A percentile compares a stretch with the other conserved stretches of the same genome.
Conservation (phyloP, 1,139 yeast genomes). For the Taphrina populina region DNA sequence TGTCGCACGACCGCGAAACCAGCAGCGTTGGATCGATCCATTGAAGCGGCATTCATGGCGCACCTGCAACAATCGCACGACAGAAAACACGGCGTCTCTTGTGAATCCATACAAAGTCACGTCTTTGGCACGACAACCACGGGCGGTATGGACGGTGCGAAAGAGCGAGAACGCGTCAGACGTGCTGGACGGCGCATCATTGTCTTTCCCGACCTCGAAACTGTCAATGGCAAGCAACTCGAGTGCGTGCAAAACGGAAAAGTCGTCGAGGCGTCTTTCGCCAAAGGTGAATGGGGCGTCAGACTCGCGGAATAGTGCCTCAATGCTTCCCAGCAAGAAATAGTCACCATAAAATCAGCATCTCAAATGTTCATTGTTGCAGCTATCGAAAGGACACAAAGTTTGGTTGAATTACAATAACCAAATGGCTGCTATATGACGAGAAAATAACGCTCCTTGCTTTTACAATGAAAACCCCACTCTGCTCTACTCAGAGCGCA, state of each 20-base stretch:
- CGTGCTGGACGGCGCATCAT: constrained; percentile 25
- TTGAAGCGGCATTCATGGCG: constrained; percentile 7
- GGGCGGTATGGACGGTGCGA: constrained; percentile 10
- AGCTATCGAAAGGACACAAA: too few species aligned
- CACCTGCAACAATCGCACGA: background rate
- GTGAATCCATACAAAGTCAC: constrained; percentile 5
- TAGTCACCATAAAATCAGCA: too few species aligned
- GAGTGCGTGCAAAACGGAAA: constrained; percentile 31
- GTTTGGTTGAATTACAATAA: too few species aligned
- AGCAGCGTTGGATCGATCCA: constrained; percentile 1
- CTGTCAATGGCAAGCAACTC: background rate
- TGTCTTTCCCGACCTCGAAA: constrained; percentile 14
- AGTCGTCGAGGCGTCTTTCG: constrained; percentile 25
- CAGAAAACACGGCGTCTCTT: constrained; percentile 7
- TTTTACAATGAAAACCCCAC: too few species aligned
- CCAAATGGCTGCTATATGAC: too few species aligned
- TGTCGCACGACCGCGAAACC: constrained; percentile 26
- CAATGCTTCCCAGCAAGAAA: constrained; percentile 3
- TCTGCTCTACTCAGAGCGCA: too few species aligned
- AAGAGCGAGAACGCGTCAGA: constrained; percentile 16
- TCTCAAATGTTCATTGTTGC: too few species aligned
- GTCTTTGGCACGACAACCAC: background rate
- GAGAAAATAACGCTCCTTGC: too few species aligned
- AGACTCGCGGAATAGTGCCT: constrained; percentile 11
- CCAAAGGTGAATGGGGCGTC: constrained; percentile 28